Evolutionary conservation across 371 early-diverging fungal genomes (phyloP).

Genomic region (Mortierella sp.): DNA sequence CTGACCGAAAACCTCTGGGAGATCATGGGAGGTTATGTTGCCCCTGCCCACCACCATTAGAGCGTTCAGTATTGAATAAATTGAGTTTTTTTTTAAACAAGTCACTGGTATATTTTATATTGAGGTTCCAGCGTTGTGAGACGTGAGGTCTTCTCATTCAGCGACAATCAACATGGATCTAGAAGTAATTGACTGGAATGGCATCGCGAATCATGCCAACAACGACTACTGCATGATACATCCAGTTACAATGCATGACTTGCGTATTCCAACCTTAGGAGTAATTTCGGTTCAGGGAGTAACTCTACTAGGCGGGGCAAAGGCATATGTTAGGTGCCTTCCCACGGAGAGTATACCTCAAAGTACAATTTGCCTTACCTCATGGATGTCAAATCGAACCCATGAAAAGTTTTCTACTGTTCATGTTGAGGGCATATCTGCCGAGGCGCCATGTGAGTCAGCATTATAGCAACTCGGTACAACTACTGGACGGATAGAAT

Average conservation of each 20-base stretch:
- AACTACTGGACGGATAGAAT: no score
- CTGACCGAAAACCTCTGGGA: conserved; percentile 43
- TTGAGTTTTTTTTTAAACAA: background rate
- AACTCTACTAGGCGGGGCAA: conserved; percentile 4
- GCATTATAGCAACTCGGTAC: background rate
- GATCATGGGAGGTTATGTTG: conserved; percentile 49
- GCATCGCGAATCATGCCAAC: background rate
- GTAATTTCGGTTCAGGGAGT: conserved; percentile 15
- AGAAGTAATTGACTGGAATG: background rate
- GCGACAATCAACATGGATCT: conserved; percentile 15
- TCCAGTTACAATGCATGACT: conserved; percentile 12
- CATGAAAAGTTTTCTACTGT: background rate
- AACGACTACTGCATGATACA: conserved; percentile 5
- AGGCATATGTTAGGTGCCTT: conserved; percentile 15
- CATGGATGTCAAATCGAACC: background rate
- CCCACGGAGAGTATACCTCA: conserved; percentile 10
- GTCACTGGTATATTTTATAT: background rate
- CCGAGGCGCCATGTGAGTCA: conserved; percentile 3
- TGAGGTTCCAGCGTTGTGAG: no score
- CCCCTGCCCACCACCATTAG: conserved; percentile 48
- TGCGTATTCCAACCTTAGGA: conserved; percentile 28
- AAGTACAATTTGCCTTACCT: conserved; percentile 2
- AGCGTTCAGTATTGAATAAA: background rate
- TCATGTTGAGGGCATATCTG: conserved; percentile 12
- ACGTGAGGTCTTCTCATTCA: no score